Conservation (phyloP, 129 eudicot genomes). For the Chrysanthemum makinoi region DNA sequence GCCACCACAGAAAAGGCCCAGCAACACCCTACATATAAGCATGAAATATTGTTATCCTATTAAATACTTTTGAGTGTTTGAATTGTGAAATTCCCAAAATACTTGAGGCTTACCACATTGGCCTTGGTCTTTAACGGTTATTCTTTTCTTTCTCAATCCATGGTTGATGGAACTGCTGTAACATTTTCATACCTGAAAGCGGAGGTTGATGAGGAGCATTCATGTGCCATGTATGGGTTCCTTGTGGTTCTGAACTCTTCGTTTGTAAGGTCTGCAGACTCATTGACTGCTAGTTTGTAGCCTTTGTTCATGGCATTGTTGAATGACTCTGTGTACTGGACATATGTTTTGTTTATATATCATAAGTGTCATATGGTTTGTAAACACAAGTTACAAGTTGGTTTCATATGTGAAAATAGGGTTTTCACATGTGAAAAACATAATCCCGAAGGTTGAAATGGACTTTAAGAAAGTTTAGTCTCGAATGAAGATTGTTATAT, state of each 20-base stretch:
- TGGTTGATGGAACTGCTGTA: conserved; percentile 28
- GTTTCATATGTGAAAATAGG: too few relatives aligned
- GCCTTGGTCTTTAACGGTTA: conserved; percentile 45
- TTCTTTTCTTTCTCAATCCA: conserved; percentile 39
- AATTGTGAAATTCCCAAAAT: background rate
- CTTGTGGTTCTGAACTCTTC: conserved; percentile 32
- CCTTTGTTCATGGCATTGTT: conserved; percentile 30
- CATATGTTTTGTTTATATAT: too few relatives aligned
- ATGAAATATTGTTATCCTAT: too few relatives aligned
- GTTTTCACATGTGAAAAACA: too few relatives aligned
- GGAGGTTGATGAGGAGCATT: conserved; percentile 14
- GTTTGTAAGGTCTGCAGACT: conserved; percentile 37
- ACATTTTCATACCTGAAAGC: conserved; percentile 30
- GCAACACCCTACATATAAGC: conserved; percentile 32
- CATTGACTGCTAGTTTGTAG: conserved; percentile 33
- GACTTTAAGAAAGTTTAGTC: too few relatives aligned
- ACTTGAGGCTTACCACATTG: conserved; percentile 34
- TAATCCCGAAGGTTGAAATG: too few relatives aligned
- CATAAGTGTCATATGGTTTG: too few relatives aligned
- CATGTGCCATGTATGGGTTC: conserved; percentile 28
- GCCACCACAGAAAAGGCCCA: conserved; percentile 37
- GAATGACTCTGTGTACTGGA: conserved; percentile 31
- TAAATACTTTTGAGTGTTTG: too few relatives aligned
- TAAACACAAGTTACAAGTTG: too few relatives aligned
- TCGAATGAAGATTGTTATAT: too few relatives aligned